These are phyloP conservation scores for Thermomyces lanuginosus DNA, from an alignment of 2,329 filamentous ascomycete species.

Conservation along the genomic window DNA sequence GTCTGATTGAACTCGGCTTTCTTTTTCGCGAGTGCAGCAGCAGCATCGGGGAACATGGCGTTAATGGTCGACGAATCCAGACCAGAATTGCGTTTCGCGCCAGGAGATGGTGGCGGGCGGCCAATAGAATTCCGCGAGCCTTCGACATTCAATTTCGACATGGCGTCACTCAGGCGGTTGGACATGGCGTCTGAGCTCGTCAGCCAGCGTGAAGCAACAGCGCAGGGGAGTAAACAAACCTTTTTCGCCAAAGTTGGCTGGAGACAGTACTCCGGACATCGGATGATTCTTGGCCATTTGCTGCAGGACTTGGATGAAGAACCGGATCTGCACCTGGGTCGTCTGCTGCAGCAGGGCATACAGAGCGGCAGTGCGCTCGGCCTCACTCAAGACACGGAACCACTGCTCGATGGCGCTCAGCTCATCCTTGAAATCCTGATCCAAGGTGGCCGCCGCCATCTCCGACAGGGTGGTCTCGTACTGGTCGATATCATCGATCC, in stretches of 20 bases:
- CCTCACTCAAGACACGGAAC: constrained; percentile 94
- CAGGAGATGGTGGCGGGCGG: constrained; percentile 60
- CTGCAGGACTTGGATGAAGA: constrained; percentile 97
- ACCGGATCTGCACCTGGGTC: constrained; percentile 94
- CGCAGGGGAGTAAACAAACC: constrained; percentile 39
- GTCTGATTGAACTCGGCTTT: constrained; percentile 96
- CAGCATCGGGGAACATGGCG: constrained; percentile 97
- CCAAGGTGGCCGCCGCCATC: constrained; percentile 95
- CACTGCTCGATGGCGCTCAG: constrained; percentile 98
- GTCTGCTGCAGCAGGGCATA: constrained; percentile 96
- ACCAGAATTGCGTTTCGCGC: constrained; percentile 82
- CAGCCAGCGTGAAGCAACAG: constrained; percentile 7
- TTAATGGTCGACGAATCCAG: constrained; percentile 88
- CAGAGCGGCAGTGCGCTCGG: constrained; percentile 83
- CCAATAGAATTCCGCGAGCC: constrained; percentile 72
- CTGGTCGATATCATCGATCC: constrained; percentile 97
- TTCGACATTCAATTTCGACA: constrained; percentile 85
- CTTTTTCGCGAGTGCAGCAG: constrained; percentile 94
- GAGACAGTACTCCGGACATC: constrained; percentile 88
- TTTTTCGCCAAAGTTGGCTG: constrained; percentile 85
- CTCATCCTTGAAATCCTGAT: constrained; percentile 99
- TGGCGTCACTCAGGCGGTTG: constrained; percentile 84
- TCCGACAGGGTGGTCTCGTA: constrained; percentile 98
- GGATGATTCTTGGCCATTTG: constrained; percentile 98
- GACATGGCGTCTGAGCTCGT: constrained; percentile 71